Percentiles rank a stretch among this genome's conserved stretches.
Evolutionary conservation across 2,329 filamentous ascomycete species (phyloP).

Genomic region (Emergomyces africanus): DNA sequence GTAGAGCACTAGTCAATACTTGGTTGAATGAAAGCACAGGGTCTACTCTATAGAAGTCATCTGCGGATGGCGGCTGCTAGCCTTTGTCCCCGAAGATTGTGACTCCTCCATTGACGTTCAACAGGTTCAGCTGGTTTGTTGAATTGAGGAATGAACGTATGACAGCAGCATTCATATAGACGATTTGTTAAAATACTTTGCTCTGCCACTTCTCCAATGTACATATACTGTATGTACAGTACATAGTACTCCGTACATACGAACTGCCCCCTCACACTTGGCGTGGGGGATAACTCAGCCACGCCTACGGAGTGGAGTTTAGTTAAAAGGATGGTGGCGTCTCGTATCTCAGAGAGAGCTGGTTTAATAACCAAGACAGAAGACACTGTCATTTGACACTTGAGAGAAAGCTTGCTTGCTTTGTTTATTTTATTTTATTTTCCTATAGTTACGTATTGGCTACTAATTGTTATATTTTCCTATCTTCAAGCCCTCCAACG

Average conservation of each 20-base stretch:
- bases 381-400: neutral
- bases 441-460: too few species aligned
- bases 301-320: neutral
- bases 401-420: neutral
- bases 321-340: neutral
- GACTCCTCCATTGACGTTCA: neutral
- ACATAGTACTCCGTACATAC: too few species aligned
- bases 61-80: too few species aligned
- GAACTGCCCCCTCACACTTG: neutral
- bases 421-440: neutral
- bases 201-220: too few species aligned
- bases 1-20: neutral
- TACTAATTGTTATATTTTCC: too few species aligned
- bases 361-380: neutral
- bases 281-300: neutral
- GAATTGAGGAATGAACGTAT: neutral
- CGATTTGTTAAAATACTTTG: too few species aligned
- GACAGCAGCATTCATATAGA: neutral
- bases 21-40: neutral
- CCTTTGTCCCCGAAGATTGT: neutral
- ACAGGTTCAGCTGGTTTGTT: neutral
- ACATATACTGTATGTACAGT: too few species aligned
- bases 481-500: neutral
- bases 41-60: neutral
- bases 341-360: neutral